Base-by-base conservation (phyloP, 305 asterid genomes). In the Solanum hybrid region DNA sequence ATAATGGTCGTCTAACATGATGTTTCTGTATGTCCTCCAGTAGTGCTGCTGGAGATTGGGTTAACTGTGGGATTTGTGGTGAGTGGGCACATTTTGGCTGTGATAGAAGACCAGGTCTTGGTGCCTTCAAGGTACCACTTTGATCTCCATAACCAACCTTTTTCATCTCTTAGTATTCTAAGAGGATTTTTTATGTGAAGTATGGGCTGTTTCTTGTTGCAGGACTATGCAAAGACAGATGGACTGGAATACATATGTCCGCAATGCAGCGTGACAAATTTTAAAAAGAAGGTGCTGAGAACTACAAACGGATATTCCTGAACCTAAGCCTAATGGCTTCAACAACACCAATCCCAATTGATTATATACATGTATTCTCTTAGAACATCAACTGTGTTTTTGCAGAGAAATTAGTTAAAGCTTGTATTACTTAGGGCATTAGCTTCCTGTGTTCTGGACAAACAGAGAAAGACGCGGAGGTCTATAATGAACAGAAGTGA, bases 71-170 rank as follows among this genome's bases (percentile, higher is more conserved):
- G 24, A 91, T 97, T 85, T 98, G 99, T 69, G 99, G 99, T 79
- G 99, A 98, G 94, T 96, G 99, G 99, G 99, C 99, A 9, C 99
- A 98, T 93, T 96, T 98, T 80, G 99, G 99, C 64, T 98, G 99
- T 89, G 99, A 98, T 80, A 93, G 98, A 78, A 90, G 99, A 60
- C 99, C 96, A 17, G 99, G 99, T 38, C 96, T 98, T 92, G 99
- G 99, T 17, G 98, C 99, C 91, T 98, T 98, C 91, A 98, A 98
- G 94, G 99, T 95, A 92, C 89, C 37, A 29, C 87, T 71, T 88
- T 91, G n/a, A 60, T 9, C 73, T 76, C 51, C 36, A 16, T 51
- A 24, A 37, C 13, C 76, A n/a, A 56, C 24, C 78, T 34, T 12
- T 88, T 89, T 76, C 3, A 16, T 46, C 60, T 27, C 9, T 26